Evolutionary conservation across 2,329 filamentous ascomycete species (phyloP).

Genomic region (Chalaropsis ovoidea): DNA sequence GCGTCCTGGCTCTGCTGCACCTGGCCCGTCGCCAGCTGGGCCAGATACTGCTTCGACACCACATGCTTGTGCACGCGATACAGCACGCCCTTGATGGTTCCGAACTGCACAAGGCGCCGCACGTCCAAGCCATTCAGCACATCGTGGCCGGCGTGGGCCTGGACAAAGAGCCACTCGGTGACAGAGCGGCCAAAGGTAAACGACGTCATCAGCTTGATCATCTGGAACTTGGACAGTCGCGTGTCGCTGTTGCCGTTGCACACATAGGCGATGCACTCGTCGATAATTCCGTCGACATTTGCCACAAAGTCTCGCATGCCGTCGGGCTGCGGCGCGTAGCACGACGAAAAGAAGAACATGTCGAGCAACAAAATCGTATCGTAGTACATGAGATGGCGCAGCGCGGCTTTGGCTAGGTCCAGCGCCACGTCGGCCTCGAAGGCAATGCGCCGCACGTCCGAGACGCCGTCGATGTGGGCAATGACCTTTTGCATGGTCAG

Average conservation of each 20-base stretch:
- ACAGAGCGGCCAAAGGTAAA: conserved; percentile 75
- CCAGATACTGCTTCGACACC: conserved; percentile 54
- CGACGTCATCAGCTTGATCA: conserved; percentile 77
- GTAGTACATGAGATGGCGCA: conserved; percentile 87
- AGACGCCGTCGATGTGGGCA: conserved; percentile 79
- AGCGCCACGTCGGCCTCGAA: conserved; percentile 76
- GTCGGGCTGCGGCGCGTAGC: conserved; percentile 65
- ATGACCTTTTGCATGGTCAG: conserved; percentile 71
- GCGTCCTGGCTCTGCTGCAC: conserved; percentile 35
- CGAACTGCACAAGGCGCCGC: conserved; percentile 86
- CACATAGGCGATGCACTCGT: conserved; percentile 82
- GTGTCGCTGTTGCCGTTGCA: conserved; percentile 38
- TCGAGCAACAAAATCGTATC: conserved; percentile 83
- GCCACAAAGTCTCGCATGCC: conserved; percentile 70
- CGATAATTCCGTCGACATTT: conserved; percentile 63
- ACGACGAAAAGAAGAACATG: conserved; percentile 86
- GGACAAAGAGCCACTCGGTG: conserved; percentile 72
- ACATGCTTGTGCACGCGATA: conserved; percentile 91
- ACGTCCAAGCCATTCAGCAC: conserved; percentile 72
- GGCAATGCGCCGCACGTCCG: conserved; percentile 79
- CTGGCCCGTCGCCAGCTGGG: conserved; percentile 46
- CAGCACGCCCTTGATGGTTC: conserved; percentile 86
- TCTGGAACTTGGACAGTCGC: conserved; percentile 48
- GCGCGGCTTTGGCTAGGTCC: conserved; percentile 71
- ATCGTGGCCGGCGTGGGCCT: conserved; percentile 54